Conservation (phyloP, 352 stramenopile species). For the Phytophthora gonapodyides region DNA sequence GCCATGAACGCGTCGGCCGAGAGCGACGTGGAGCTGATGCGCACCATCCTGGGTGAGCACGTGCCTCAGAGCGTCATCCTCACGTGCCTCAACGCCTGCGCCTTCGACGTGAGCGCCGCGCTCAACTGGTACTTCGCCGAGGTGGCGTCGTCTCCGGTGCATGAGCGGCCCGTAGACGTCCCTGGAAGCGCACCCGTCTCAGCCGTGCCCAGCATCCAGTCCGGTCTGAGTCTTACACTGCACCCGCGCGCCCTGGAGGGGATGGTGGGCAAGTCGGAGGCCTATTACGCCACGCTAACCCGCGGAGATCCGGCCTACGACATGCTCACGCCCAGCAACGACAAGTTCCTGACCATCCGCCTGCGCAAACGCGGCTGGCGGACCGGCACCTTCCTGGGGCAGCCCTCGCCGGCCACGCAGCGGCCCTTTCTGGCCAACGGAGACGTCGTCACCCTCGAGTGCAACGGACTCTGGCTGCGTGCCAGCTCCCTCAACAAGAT, state of each 20-base stretch:
- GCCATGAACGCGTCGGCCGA: conserved; percentile 36
- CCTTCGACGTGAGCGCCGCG: conserved; percentile 83
- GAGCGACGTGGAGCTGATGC: conserved; percentile 87
- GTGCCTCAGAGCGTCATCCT: conserved; percentile 87
- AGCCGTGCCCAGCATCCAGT: conserved; percentile 61
- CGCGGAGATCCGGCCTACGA: conserved; percentile 74
- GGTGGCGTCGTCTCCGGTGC: conserved; percentile 40
- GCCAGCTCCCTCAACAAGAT: conserved; percentile 78
- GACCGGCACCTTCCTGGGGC: conserved; percentile 37
- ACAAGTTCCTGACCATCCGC: conserved; percentile 82
- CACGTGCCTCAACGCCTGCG: conserved; percentile 80
- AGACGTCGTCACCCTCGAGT: conserved; percentile 87
- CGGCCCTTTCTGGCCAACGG: conserved; percentile 81
- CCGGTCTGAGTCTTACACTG: conserved; percentile 74
- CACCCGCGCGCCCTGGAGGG: conserved; percentile 65
- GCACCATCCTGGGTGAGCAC: conserved; percentile 86
- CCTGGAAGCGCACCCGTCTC: neutral
- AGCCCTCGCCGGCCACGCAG: conserved; percentile 43
- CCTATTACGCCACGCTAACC: conserved; percentile 84
- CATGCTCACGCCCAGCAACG: conserved; percentile 82
- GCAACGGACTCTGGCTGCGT: conserved; percentile 85
- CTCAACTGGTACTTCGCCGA: conserved; percentile 91
- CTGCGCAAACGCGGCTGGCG: conserved; percentile 81
- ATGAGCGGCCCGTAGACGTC: neutral
- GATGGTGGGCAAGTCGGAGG: conserved; percentile 89